Evolutionary conservation across 2,329 filamentous ascomycete genomes (phyloP), one percentile per base, ranked within the genome.

Genomic region (Xylaria sp.): DNA sequence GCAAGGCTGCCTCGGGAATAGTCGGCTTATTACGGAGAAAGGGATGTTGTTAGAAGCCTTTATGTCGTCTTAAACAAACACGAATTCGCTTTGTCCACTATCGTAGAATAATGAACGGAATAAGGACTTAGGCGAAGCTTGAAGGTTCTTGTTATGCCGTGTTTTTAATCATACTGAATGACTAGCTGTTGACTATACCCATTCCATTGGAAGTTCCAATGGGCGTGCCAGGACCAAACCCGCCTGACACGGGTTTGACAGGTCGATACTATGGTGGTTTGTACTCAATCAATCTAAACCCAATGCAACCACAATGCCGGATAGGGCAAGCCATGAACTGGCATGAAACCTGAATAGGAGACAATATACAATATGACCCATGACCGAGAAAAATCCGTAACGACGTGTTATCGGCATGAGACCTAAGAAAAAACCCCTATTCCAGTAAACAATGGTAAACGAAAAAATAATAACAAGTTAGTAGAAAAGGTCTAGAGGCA

Each of bases 271-370:
- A 45, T 56, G 3, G 24, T 36, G 61, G 42, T 66, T 58, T 51
- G 54, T 56, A 63, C 56, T 65, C 56, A 60, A 50, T 69, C 67
- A 67, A 71, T 71, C 67, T 69, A 71, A 34, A 64, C 58, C 57
- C 68, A 59, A 69, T 70, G 69, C 64, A 71, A 62, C 61, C 64
- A 54, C 27, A 51, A 66, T 71, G 65, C 64, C 32, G 17, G 53
- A 65, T 34, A 47, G 67, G 42, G 45, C n/a, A 50, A 30, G 34
- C 48, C 36, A 64, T 39, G 21, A 60, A 54, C 50, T 45, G 27
- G 50, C 53, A 53, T 48, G 54, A 63, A 68, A 54, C 56, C 57
- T 57, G 48, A 42, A 62, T 7, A n/a, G 27, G 21, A 30, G 34
- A 34, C 45, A 65, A 60, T 69, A 56, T 70, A 69, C 68, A 70